Conservation (phyloP, 2,329 filamentous ascomycete species). For the Lachnellula willkommii region DNA sequence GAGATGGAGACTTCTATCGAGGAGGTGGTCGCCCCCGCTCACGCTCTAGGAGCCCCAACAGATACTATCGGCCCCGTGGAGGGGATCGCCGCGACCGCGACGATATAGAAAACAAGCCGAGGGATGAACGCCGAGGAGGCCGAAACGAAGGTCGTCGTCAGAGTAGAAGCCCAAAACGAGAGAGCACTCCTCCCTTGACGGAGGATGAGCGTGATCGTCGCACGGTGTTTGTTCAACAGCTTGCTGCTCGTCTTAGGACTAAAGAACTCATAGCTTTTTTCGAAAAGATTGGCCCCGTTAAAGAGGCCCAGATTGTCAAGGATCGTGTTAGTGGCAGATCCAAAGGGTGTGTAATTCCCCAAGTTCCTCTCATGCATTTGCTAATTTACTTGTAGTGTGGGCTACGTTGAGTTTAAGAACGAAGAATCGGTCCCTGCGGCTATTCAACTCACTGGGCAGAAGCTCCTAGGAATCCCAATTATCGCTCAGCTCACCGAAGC, state of each 20-base stretch:
- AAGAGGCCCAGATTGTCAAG: constrained; percentile 97
- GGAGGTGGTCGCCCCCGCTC: constrained; percentile 59
- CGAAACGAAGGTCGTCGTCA: constrained; percentile 35
- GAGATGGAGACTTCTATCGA: constrained; percentile 65
- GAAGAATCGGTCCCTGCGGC: constrained; percentile 91
- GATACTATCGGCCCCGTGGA: constrained; percentile 47
- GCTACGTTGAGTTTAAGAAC: constrained; percentile 97
- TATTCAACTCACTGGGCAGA: constrained; percentile 97
- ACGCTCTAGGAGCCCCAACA: constrained; percentile 66
- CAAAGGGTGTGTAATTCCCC: constrained; percentile 69
- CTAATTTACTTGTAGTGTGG: constrained; percentile 62
- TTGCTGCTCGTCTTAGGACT: constrained; percentile 86
- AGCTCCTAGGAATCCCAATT: constrained; percentile 95
- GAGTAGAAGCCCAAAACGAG: constrained; percentile 38
- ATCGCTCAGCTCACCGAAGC: constrained; percentile 98
- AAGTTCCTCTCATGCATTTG: background rate
- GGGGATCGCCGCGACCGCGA: constrained; percentile 46
- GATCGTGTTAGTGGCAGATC: constrained; percentile 94
- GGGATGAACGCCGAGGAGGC: constrained; percentile 38
- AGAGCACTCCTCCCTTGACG: constrained; percentile 67
- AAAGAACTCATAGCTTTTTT: constrained; percentile 94
- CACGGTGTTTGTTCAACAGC: constrained; percentile 97
- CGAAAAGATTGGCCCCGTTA: constrained; percentile 88
- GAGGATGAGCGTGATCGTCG: constrained; percentile 95
- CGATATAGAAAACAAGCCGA: constrained; percentile 42